These are phyloP conservation scores for Pyrus hybrid DNA, from an alignment of 331 rosid species.

Conservation along the genomic window DNA sequence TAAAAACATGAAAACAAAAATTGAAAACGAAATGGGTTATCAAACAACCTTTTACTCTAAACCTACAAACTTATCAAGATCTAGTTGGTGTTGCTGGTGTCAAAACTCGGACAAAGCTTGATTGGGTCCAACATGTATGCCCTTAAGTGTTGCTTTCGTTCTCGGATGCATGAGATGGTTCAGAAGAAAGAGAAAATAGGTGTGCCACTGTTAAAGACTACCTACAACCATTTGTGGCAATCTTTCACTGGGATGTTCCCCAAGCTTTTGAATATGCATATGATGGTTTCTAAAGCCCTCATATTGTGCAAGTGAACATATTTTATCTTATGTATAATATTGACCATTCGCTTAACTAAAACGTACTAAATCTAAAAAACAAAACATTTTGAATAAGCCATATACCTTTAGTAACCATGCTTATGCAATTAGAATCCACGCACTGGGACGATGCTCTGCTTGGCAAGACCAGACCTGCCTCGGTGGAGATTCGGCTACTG, in stretches of 20 bases:
- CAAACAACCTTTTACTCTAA: too few relatives aligned
- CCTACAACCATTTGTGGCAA: constrained; percentile 34
- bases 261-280: constrained; percentile 44
- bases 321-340: background rate
- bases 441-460: constrained; percentile 17
- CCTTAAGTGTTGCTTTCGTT: too few relatives aligned
- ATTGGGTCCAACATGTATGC: too few relatives aligned
- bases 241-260: constrained; percentile 73
- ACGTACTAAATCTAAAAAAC: too few relatives aligned
- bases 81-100: too few relatives aligned
- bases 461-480: constrained; percentile 17
- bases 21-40: too few relatives aligned
- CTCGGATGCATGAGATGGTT: too few relatives aligned
- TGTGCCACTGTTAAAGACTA: too few relatives aligned
- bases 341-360: background rate
- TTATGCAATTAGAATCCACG: background rate
- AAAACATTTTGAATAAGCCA: constrained; percentile 16
- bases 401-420: background rate
- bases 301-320: constrained; percentile 8
- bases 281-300: constrained; percentile 35
- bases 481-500: constrained; percentile 19
- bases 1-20: too few relatives aligned
- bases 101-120: too few relatives aligned
- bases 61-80: too few relatives aligned
- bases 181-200: too few relatives aligned